A percentile compares a stretch with the other conserved stretches of the same genome.
These are phyloP conservation scores for Kandelia obovata DNA, from an alignment of 345 rosid species.

Conservation along the genomic window DNA sequence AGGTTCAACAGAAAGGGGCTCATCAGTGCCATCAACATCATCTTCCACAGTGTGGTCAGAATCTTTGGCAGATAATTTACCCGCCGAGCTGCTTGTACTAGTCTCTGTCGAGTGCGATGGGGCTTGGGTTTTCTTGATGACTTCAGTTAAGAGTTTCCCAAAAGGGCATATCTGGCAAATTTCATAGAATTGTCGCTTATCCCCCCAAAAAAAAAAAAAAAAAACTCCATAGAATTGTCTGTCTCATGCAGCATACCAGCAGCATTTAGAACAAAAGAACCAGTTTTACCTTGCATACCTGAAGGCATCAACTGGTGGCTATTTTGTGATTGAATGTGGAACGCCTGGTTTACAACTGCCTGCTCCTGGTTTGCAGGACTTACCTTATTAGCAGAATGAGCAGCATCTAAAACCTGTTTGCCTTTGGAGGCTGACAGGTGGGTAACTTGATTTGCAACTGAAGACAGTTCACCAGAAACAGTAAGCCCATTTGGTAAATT, in stretches of 20 bases:
- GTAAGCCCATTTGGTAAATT: conserved; percentile 40
- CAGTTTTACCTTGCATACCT: conserved; percentile 16
- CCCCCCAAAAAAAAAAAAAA: too few relatives aligned
- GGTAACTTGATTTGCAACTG: conserved; percentile 15
- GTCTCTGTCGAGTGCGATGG: conserved; percentile 29
- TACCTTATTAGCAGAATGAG: conserved; percentile 29
- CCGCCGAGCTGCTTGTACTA: conserved; percentile 21
- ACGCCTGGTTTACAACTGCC: conserved; percentile 22
- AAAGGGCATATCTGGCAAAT: conserved; percentile 42
- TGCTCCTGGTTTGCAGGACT: conserved; percentile 17
- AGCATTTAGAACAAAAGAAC: conserved; percentile 14
- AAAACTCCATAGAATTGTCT: conserved; percentile 4
- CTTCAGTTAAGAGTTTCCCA: conserved; percentile 61
- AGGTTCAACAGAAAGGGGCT: conserved; percentile 65
- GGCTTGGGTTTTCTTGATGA: conserved; percentile 42
- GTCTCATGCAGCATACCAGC: background rate
- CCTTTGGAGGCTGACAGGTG: conserved; percentile 29
- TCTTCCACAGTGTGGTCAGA: conserved; percentile 20
- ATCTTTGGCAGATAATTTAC: conserved; percentile 16
- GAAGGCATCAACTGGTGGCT: conserved; percentile 23
- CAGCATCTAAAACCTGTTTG: conserved; percentile 31
- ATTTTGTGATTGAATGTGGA: conserved; percentile 27
- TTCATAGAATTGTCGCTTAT: conserved; percentile 13
- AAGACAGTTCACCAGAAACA: conserved; percentile 22
- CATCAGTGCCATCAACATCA: conserved; percentile 29